phyloP scores from a whole-genome alignment of 2,329 filamentous ascomycete genomes.

The Penicillium sp. region DNA sequence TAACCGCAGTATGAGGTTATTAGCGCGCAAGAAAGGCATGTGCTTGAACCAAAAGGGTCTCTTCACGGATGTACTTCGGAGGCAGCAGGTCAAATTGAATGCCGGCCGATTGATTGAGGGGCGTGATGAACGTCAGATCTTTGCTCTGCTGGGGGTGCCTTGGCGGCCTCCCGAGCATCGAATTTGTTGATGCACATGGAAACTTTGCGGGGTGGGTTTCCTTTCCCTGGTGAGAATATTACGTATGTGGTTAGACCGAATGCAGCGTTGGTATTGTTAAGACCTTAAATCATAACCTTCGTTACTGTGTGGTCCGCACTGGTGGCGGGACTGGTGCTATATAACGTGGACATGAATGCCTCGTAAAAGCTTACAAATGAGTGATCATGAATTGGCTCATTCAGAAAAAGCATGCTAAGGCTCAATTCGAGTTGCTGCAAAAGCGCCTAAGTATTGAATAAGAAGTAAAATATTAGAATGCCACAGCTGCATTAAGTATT shows the following conservation, averaged over 20 bases:
- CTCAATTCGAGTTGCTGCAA: too few species aligned
- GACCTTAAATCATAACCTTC: too few species aligned
- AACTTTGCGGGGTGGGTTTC: neutral
- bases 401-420: too few species aligned
- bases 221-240: neutral
- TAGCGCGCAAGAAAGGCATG: constrained; percentile 79
- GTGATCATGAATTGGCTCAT: too few species aligned
- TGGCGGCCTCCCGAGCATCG: constrained; percentile 76
- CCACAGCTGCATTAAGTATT: neutral
- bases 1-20: constrained; percentile 76
- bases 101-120: constrained; percentile 71
- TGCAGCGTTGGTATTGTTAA: too few species aligned
- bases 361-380: too few species aligned
- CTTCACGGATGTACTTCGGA: constrained; percentile 66
- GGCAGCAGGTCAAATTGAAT: constrained; percentile 56
- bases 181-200: constrained; percentile 56
- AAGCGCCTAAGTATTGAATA: neutral
- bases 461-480: neutral
- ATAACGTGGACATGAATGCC: neutral
- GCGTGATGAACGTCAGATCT: constrained; percentile 71
- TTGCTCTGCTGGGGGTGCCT: constrained; percentile 74
- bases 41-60: constrained; percentile 78
- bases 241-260: too few species aligned
- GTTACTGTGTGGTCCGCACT: neutral
- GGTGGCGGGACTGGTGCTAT: neutral